Base-by-base conservation (phyloP, 768 basidiomycete genomes). In the Boletus vinaceobasis region DNA sequence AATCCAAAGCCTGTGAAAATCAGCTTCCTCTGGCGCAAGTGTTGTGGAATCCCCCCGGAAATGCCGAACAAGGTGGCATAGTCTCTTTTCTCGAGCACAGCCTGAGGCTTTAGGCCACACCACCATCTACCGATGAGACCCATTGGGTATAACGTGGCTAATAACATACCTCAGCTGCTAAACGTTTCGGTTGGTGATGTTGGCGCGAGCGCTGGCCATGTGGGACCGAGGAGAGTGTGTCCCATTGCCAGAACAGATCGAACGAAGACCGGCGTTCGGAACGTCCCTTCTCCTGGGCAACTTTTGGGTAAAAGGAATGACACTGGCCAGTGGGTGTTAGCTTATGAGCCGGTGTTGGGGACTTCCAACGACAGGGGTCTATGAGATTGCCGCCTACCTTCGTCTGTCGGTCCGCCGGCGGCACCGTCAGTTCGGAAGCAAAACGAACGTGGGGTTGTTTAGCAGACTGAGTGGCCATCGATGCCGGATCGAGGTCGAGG, bases 181-280 rank as follows among this genome's bases (percentile, higher is more conserved):
- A 26, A 31, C 33, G 33, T 46, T 48, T 51, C 32, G 43, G 33
- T 29, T n/a, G 36, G 36, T 31, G n/a, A 29, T 26, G 35, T 21
- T 53, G 44, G 42, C 10, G 35, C 50, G 29, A 35, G 4, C 31
- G 15, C 23, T 36, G 43, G 31, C 48, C 19, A 17, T 48, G 40
- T 43, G 52, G 42, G 31, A 59, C 52, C 8, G 65, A 65, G 31
- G 71, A 69, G 52, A 76, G 65, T 14, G 37, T 62, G 37, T 56
- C 64, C 48, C 59, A 66, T 42, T 59, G 61, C 77, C 77, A 78
- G 56, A 61, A 72, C 36, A 76, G 61, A 57, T 78, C 77, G 26
- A 64, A 64, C n/a, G 66, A 74, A 21, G 53, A 56, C 51, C 50
- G 63, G 45, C 74, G 65, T 57, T 72, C 67, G 9, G 67, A 65